Evolutionary conservation across 495 filamentous ascomycete species (phyloP).

Genomic region (Annulohypoxylon maeteangense): DNA sequence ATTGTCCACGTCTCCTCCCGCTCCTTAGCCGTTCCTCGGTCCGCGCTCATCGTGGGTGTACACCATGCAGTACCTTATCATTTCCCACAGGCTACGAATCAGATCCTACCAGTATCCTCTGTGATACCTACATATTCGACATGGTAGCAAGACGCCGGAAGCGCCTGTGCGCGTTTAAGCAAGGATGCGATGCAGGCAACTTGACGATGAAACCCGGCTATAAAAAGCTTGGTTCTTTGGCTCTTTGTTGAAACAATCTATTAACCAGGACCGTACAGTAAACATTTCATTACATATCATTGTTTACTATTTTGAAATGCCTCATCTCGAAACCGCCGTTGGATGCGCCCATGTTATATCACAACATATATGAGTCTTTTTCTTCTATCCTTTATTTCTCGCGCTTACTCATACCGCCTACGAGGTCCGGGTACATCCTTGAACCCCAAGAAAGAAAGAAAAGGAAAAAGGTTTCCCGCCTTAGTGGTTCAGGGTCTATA

Average conservation of each 20-base stretch:
- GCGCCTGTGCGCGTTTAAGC: conserved; percentile 32
- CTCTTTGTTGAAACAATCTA: conserved; percentile 41
- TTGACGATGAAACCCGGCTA: conserved; percentile 40
- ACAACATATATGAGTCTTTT: conserved; percentile 23
- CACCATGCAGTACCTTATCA: conserved; percentile 12
- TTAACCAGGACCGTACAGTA: conserved; percentile 24
- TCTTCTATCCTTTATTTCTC: conserved; percentile 8
- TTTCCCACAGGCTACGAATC: conserved; percentile 22
- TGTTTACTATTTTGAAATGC: conserved; percentile 24
- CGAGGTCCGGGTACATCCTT: conserved; percentile 1
- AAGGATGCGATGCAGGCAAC: conserved; percentile 39
- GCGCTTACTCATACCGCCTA: conserved; percentile 12
- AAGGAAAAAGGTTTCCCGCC: conserved; percentile 17
- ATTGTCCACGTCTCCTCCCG: conserved; percentile 23
- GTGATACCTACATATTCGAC: conserved; percentile 22
- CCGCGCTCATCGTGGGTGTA: conserved; percentile 2
- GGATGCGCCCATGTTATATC: neutral
- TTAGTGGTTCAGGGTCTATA: conserved; percentile 25
- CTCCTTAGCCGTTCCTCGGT: conserved; percentile 12
- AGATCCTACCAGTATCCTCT: conserved; percentile 16
- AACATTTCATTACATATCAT: conserved; percentile 21
- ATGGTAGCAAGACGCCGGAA: conserved; percentile 24
- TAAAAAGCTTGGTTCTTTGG: conserved; percentile 35
- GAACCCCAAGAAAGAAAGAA: neutral
- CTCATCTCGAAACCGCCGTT: conserved; percentile 13